Evolutionary conservation across 2,329 filamentous ascomycete genomes (phyloP).

Genomic region (Cadophora gregata): DNA sequence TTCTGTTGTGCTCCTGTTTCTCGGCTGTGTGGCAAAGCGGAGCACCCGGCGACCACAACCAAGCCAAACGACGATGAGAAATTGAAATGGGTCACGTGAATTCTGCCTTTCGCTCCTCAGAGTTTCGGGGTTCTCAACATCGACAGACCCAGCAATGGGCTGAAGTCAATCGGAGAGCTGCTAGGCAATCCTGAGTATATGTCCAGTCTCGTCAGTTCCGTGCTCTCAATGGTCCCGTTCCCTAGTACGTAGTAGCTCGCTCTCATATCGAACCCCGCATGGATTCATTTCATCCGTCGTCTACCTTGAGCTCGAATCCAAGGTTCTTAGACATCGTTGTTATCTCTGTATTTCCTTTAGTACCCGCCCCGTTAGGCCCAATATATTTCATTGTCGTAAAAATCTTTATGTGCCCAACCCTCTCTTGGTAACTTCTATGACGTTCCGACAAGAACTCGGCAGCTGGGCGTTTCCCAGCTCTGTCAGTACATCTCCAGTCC

Average conservation of each 20-base stretch:
- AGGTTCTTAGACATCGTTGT: background rate
- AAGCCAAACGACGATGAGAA: background rate
- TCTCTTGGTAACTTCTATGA: too few relatives aligned
- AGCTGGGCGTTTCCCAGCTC: conserved; percentile 39
- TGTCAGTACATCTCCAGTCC: conserved; percentile 50
- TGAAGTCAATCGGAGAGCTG: background rate
- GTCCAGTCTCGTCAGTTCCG: background rate
- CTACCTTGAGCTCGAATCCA: too few relatives aligned
- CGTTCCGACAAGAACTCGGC: conserved; percentile 41
- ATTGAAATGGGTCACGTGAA: background rate
- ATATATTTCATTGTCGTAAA: too few relatives aligned
- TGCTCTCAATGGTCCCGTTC: background rate
- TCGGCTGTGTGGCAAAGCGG: background rate
- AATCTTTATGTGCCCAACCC: too few relatives aligned
- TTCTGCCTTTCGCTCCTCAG: too few relatives aligned
- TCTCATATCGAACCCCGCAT: conserved; percentile 12
- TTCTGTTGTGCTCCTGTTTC: too few relatives aligned
- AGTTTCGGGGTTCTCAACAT: too few relatives aligned
- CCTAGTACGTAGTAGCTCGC: background rate
- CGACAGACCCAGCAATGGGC: too few relatives aligned
- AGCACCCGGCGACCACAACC: too few relatives aligned
- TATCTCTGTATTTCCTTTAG: background rate
- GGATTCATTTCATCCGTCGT: background rate
- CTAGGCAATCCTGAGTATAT: background rate
- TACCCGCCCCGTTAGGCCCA: too few relatives aligned